Evolutionary conservation across 176 grass and related monocot species (phyloP).

Genomic region (Aegilops longissima): DNA sequence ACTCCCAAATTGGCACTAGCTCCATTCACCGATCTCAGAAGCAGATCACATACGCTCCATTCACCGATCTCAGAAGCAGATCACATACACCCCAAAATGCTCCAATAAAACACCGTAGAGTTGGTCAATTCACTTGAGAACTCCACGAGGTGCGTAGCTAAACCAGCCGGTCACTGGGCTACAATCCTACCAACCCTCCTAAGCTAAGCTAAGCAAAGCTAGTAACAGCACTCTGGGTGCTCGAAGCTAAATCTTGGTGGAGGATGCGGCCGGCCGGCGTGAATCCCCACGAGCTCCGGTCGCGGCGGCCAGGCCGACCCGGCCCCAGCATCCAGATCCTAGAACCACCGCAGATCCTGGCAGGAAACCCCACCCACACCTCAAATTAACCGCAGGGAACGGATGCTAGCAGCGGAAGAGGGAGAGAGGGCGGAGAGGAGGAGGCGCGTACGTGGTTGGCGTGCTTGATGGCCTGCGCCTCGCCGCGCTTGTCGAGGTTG

Average conservation of each 20-base stretch:
- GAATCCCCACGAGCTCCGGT: neutral
- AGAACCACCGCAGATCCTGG: conserved; percentile 7
- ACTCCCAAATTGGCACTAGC: neutral
- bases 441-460: conserved; percentile 64
- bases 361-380: neutral
- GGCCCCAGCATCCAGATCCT: conserved; percentile 28
- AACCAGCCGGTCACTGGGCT: neutral
- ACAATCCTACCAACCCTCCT: neutral
- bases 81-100: neutral
- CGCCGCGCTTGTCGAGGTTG: conserved; percentile 84
- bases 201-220: no score
- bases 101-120: neutral
- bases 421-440: accelerated
- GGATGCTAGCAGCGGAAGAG: neutral
- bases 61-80: no score
- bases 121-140: neutral
- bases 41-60: neutral
- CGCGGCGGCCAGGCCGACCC: neutral
- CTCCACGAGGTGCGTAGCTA: neutral
- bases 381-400: neutral
- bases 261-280: neutral
- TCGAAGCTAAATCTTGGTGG: neutral
- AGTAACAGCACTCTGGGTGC: neutral
- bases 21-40: neutral
- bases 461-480: conserved; percentile 81